phyloP scores from a whole-genome alignment of 2,329 filamentous ascomycete genomes.

The Aspergillus texensis region DNA sequence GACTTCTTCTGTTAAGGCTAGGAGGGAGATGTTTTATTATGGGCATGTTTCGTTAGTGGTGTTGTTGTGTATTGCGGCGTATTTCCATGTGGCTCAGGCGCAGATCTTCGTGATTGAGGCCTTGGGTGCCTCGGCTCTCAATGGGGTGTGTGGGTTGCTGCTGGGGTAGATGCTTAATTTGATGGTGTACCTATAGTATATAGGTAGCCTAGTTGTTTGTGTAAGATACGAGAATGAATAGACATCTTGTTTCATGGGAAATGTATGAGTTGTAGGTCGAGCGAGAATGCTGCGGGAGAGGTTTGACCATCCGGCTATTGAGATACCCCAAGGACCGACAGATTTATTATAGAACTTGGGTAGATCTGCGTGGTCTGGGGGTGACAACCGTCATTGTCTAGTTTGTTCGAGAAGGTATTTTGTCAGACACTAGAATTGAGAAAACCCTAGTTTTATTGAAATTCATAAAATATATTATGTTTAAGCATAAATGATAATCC shows the following conservation, averaged over 20 bases:
- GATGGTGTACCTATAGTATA: background rate
- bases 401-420: background rate
- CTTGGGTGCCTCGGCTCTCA: constrained; percentile 49
- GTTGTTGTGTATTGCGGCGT: constrained; percentile 53
- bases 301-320: background rate
- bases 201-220: background rate
- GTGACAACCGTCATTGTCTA: background rate
- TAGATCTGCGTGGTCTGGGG: background rate
- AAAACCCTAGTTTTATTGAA: background rate
- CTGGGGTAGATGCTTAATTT: constrained; percentile 4
- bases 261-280: background rate
- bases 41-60: constrained; percentile 57
- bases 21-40: constrained; percentile 56
- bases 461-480: background rate
- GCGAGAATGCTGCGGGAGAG: background rate
- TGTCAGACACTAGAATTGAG: background rate
- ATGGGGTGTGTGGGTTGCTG: constrained; percentile 36
- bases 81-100: constrained; percentile 59
- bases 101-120: constrained; percentile 57
- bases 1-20: constrained; percentile 25
- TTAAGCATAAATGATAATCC: background rate
- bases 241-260: background rate
- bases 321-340: background rate
- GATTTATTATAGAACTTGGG: background rate
- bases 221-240: background rate